Evolutionary conservation across 2,329 filamentous ascomycete genomes (phyloP).

Genomic region (Neofusicoccum cordaticola): DNA sequence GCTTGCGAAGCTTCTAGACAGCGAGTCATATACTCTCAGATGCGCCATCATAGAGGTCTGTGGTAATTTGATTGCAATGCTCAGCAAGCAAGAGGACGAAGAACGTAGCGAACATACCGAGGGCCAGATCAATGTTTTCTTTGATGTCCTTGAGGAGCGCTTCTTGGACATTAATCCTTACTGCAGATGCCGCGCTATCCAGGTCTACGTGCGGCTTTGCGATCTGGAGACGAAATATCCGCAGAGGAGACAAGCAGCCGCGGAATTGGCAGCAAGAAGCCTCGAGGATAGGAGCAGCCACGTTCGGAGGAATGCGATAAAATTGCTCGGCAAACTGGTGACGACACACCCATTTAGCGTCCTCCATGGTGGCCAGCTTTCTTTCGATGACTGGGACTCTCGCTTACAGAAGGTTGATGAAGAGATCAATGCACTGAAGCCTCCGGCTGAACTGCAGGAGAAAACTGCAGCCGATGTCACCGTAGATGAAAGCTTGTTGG

Average conservation of each 20-base stretch:
- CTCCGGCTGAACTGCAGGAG: slow-evolving; percentile 72
- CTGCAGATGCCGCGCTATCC: slow-evolving; percentile 84
- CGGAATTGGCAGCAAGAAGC: slow-evolving; percentile 83
- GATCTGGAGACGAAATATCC: slow-evolving; percentile 96
- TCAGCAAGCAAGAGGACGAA: slow-evolving; percentile 75
- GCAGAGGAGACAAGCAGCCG: slow-evolving; percentile 81
- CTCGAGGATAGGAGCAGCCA: slow-evolving; percentile 98
- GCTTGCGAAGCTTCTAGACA: slow-evolving; percentile 90
- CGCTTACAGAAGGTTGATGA: slow-evolving; percentile 78
- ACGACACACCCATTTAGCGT: slow-evolving; percentile 93
- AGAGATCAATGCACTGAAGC: slow-evolving; percentile 77
- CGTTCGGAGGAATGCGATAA: slow-evolving; percentile 91
- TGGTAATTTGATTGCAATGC: slow-evolving; percentile 86
- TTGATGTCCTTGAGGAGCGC: slow-evolving; percentile 91
- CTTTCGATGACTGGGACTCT: slow-evolving; percentile 79
- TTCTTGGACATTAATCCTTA: slow-evolving; percentile 97
- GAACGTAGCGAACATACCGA: slow-evolving; percentile 91
- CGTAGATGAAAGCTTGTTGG: slow-evolving; percentile 74
- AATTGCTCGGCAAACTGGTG: slow-evolving; percentile 81
- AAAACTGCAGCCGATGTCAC: slow-evolving; percentile 63
- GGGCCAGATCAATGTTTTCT: slow-evolving; percentile 93
- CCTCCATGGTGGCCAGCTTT: slow-evolving; percentile 77
- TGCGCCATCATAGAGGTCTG: slow-evolving; percentile 96
- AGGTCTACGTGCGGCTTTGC: slow-evolving; percentile 88
- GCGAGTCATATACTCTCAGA: slow-evolving; percentile 92